Evolutionary conservation across 2,329 filamentous ascomycete genomes (phyloP).

Genomic region (Aspergillus neoniger): DNA sequence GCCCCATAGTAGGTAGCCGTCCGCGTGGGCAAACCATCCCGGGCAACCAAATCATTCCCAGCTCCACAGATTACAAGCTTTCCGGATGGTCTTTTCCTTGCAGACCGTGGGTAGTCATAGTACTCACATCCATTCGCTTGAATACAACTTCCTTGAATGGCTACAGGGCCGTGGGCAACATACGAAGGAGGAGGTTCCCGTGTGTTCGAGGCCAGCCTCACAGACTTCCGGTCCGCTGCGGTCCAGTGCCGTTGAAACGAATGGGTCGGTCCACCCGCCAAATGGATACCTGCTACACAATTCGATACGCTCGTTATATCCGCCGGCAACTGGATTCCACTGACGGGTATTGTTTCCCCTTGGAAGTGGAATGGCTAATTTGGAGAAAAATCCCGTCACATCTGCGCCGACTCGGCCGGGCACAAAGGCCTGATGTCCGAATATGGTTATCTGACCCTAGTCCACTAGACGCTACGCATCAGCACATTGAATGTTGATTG

Average conservation of each 20-base stretch:
- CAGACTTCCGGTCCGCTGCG: not conserved
- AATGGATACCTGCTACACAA: not conserved
- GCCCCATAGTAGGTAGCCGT: not conserved
- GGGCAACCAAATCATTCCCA: not conserved
- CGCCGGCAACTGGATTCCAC: not conserved
- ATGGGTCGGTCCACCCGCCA: not conserved
- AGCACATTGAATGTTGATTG: too few relatives aligned
- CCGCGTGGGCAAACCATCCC: not conserved
- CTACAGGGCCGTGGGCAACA: not conserved
- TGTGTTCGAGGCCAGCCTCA: not conserved
- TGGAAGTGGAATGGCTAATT: not conserved
- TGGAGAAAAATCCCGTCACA: not conserved
- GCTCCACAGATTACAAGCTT: not conserved
- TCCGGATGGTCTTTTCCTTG: not conserved
- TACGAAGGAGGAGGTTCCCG: not conserved
- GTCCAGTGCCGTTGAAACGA: not conserved
- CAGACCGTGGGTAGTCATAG: not conserved
- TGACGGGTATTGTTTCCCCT: not conserved
- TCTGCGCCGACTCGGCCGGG: not conserved
- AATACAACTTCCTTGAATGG: too few relatives aligned
- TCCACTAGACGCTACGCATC: too few relatives aligned
- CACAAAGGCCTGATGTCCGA: not conserved
- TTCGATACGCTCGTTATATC: not conserved
- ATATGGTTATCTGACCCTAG: slow-evolving; percentile 3
- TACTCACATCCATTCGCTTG: not conserved